Base-by-base conservation (phyloP, 768 basidiomycete genomes). In the Scleroderma bovista region DNA sequence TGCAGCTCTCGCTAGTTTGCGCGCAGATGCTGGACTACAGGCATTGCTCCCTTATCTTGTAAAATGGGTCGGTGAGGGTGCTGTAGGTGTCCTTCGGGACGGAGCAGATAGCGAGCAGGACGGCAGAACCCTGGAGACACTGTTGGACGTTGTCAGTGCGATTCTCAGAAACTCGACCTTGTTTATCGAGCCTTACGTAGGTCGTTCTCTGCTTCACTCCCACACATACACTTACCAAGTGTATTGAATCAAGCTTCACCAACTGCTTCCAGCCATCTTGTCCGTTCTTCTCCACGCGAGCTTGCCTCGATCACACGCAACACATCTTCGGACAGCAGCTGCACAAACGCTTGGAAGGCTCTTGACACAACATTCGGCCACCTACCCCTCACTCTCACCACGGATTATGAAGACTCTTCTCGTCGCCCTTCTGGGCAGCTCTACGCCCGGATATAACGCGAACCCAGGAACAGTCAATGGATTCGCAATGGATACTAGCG, bases 161-260 rank as follows among this genome's bases (percentile, higher is more conserved):
- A 74, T 97, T 13, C 70, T 96, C 44, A 86, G 88, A 48, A 99
- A 98, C 66, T 72, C 77, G 26, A 87, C 88, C 0, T 72, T 99
- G 6, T 97, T 97, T 63, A 82, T 97, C 20, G 96, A 99, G 67
- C 96, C 95, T 39, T 98, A 96, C 63, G 93, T 96, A 60, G 63
- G 90, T 76, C 24, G 20, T 10, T n/a, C 24, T 42, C 9, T 9
- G 4, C n/a, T 44, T 26, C 36, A 22, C 32, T n/a, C n/a, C 44
- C 32, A 37, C 26, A 15, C 9, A 8, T 16, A 15, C 11, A 9
- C 24, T 19, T 31, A 29, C n/a, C 3, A 16, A 12, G 45, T 12
- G 13, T 22, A 10, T 11, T 13, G n/a, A 22, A 24, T 32, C 32
- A 56, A 97, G 93, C 77, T 98, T 5, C 96, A 98, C 61, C 95